phyloP scores from a whole-genome alignment of 2,329 filamentous ascomycete genomes.

The Alternaria infectoria region DNA sequence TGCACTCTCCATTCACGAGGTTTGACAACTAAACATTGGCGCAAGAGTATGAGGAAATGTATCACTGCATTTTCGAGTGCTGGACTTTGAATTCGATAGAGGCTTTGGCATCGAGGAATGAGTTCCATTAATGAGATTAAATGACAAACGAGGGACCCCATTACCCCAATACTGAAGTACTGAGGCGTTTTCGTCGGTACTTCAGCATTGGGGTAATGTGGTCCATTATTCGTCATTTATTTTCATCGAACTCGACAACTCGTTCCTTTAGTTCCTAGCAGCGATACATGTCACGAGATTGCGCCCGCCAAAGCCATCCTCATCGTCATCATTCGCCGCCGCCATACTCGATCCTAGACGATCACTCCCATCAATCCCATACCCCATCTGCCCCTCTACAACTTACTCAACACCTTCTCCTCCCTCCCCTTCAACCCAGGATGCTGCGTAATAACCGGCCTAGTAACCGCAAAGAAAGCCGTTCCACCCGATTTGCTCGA shows the following conservation, averaged over 20 bases:
- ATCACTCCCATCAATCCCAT: background rate
- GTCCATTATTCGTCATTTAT: background rate
- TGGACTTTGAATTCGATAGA: too few relatives aligned
- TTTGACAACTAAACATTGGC: background rate
- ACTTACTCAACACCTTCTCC: slow-evolving; percentile 20
- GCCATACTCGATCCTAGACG: too few relatives aligned
- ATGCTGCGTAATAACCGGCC: slow-evolving; percentile 27
- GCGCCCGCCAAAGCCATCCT: background rate
- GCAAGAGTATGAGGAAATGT: background rate
- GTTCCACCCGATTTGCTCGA: slow-evolving; percentile 28
- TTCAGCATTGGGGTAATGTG: too few relatives aligned
- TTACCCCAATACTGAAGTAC: too few relatives aligned
- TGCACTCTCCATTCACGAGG: background rate
- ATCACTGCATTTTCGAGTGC: background rate
- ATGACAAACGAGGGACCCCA: too few relatives aligned
- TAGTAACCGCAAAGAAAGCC: slow-evolving; percentile 33
- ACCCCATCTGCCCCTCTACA: background rate
- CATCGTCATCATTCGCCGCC: background rate
- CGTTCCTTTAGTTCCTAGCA: background rate
- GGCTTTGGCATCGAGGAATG: too few relatives aligned
- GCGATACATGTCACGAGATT: background rate
- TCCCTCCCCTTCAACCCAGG: slow-evolving; percentile 26
- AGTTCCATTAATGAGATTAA: too few relatives aligned
- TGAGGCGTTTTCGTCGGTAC: too few relatives aligned
- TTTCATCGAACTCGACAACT: background rate